Percentiles rank a stretch among this genome's conserved stretches.
These are phyloP conservation scores for Podila clonocystis DNA, from an alignment of 192 early-diverging fungal species.

Conservation along the genomic window DNA sequence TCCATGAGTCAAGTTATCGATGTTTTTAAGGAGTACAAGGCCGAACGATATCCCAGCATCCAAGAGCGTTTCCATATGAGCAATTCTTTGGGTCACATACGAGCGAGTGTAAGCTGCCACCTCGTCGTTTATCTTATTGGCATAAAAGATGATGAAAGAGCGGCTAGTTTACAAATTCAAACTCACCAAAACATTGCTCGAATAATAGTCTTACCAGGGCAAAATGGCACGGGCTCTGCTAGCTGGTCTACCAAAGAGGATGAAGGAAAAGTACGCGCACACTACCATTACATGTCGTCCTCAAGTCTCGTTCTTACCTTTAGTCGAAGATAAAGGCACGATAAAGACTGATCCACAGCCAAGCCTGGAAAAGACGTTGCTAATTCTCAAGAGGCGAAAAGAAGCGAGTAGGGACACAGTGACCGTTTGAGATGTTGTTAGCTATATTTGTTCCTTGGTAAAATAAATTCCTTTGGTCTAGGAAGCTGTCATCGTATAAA, in stretches of 20 bases:
- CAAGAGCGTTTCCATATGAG: constrained; percentile 19
- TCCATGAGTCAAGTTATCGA: constrained; percentile 3
- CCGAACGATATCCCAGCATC: constrained; percentile 13
- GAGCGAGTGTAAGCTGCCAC: not conserved
- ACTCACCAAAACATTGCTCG: not conserved
- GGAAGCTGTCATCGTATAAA: not conserved
- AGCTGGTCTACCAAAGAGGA: constrained; percentile 10
- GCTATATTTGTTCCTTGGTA: not conserved
- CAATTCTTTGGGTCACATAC: not conserved
- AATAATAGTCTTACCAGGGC: constrained; percentile 10
- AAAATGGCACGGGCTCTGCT: constrained; percentile 12
- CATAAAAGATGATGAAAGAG: not conserved
- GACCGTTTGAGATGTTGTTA: not conserved
- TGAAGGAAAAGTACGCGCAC: not conserved
- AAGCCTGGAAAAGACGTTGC: not conserved
- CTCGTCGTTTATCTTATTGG: not conserved
- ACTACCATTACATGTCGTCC: constrained; percentile 21
- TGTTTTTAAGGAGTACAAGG: constrained; percentile 4
- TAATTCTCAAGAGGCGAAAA: not conserved
- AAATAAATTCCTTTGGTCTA: not conserved
- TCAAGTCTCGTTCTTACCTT: constrained; percentile 33
- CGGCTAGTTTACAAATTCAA: not conserved
- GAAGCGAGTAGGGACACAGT: not conserved
- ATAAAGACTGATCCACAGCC: constrained; percentile 7
- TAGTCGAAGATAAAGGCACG: constrained; percentile 16